These are phyloP conservation scores for Quercus agrifolia DNA, from an alignment of 306 rosid genomes.

Conservation along the genomic window DNA sequence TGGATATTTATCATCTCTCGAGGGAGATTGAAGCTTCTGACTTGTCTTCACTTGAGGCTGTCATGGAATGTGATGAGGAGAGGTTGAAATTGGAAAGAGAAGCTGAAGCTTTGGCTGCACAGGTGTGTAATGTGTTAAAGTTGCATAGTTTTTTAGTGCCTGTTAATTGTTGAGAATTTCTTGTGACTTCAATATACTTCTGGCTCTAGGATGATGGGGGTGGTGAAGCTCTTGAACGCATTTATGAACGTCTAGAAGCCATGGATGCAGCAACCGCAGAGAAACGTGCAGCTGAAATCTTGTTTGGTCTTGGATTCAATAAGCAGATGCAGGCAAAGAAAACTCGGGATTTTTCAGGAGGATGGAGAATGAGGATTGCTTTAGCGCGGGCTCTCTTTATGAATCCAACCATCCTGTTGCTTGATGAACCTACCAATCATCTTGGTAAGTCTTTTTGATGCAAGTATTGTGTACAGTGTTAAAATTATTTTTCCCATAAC, in stretches of 20 bases:
- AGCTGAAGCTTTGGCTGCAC: conserved; percentile 78
- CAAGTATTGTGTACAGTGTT: neutral
- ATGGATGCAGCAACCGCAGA: conserved; percentile 95
- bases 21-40: conserved; percentile 98
- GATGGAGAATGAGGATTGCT: conserved; percentile 99
- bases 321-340: conserved; percentile 93
- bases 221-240: conserved; percentile 83
- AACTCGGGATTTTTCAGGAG: conserved; percentile 95
- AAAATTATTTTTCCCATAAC: neutral
- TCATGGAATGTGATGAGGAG: conserved; percentile 92
- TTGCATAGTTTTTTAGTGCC: neutral
- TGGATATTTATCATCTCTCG: conserved; percentile 89
- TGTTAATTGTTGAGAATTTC: neutral
- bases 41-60: conserved; percentile 91
- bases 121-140: conserved; percentile 52
- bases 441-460: conserved; percentile 47
- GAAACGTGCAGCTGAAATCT: conserved; percentile 97
- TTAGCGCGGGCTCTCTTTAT: conserved; percentile 93
- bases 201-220: conserved; percentile 85
- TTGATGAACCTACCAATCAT: conserved; percentile 99
- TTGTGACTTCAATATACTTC: neutral
- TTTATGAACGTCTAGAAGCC: conserved; percentile 91
- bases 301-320: conserved; percentile 88
- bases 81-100: conserved; percentile 83
- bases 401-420: conserved; percentile 88